Percentiles rank a stretch among this genome's conserved stretches.
Conservation (phyloP, 371 early-diverging fungal species). For the Mucor ambiguus region DNA sequence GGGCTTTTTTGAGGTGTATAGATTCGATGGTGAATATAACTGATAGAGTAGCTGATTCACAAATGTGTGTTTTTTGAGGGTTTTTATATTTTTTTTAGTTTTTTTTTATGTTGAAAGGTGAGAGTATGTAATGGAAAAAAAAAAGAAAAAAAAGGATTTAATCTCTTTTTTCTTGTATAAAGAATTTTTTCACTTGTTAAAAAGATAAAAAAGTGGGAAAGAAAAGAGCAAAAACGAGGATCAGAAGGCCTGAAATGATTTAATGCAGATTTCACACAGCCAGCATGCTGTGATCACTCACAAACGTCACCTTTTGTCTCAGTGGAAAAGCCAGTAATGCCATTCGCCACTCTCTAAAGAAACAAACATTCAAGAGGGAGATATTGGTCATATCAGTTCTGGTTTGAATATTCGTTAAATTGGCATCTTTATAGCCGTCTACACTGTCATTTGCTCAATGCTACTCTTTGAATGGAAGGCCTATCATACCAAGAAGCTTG, state of each 20-base stretch:
- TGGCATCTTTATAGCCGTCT: neutral
- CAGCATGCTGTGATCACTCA: neutral
- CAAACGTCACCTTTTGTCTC: neutral
- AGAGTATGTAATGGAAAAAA: constrained; percentile 6
- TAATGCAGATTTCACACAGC: constrained; percentile 2
- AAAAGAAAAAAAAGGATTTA: constrained; percentile 1
- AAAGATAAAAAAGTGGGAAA: neutral
- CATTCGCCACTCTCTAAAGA: neutral
- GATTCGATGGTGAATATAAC: neutral
- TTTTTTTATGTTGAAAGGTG: constrained; percentile 4
- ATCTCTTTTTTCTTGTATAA: neutral
- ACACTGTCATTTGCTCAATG: neutral
- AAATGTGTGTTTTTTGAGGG: constrained; percentile 1
- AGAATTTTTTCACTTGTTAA: constrained; percentile 3
- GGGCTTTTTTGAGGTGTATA: neutral
- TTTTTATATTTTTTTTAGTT: constrained; percentile 6
- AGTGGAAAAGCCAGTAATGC: neutral
- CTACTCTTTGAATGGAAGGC: neutral
- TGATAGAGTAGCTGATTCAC: neutral
- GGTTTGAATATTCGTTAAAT: neutral
- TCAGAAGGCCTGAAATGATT: neutral
- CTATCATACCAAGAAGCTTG: neutral
- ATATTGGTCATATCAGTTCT: neutral
- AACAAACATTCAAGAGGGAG: neutral
- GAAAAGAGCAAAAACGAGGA: constrained; percentile 5